Evolutionary conservation across 345 rosid species (phyloP), one percentile per base, ranked within the genome.

Genomic region (Aquilaria sinensis): DNA sequence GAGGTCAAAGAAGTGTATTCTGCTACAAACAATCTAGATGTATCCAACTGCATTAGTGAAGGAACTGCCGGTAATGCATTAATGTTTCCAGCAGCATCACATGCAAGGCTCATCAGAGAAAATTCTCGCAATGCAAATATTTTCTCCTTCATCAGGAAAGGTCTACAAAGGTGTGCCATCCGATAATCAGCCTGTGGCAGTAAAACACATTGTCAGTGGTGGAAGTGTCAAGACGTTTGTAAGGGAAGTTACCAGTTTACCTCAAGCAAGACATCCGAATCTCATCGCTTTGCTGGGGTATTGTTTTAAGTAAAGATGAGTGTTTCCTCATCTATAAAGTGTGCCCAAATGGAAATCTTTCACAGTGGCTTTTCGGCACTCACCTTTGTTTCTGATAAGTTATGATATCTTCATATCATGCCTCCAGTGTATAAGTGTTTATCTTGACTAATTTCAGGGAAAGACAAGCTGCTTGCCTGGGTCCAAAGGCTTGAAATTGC

Each of bases 321-420:
- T 74, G 83, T 48, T 83, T 83, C 61, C 80, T 80, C 30, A 64
- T 80, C 54, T 80, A 80, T 51, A 83, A 83, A 64, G 41, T 77
- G 10, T 83, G 85, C 54, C 75, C 79, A 32, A 77, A 80, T 56
- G 81, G 81, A 16, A 80, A 74, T 64, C 84, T 83, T 69, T 72
- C 79, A 0, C 16, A 67, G 32, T 83, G 88, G 88, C 75, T 80
- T 48, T 80, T 75, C 13, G 76, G 82, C 79, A 73, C 31, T 62
- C 3, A 13, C 12, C 56, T 31, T 5, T 41, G 33, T 54, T n/a
- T 31, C 10, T 7, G 10, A 33, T 10, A 12, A 43, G 15, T 14
- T 53, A 48, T 32, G 9, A 45, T 4, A 11, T 63, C 32, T 46
- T 12, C 6, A 12, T 41, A 47, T 58, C 16, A 8, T 9, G 41